phyloP scores from a whole-genome alignment of 2,329 filamentous ascomycete species.

The Aplosporella prunicola region DNA sequence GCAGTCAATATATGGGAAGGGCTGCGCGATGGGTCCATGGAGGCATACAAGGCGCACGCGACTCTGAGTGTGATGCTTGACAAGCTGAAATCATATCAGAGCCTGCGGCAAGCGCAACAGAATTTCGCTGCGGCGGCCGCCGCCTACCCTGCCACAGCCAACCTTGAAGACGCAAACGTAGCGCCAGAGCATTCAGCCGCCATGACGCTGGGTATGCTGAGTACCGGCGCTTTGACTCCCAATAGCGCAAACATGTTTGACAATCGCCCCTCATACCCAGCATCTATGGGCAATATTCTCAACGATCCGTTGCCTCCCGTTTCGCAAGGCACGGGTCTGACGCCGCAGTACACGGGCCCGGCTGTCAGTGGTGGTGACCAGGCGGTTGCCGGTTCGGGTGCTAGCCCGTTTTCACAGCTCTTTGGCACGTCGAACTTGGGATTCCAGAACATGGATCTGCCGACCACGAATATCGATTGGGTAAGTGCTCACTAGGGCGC shows the following conservation, averaged over 20 bases:
- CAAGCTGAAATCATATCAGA: slow-evolving; percentile 54
- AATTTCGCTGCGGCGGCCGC: slow-evolving; percentile 23
- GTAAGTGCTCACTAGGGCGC: slow-evolving; percentile 35
- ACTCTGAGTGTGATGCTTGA: slow-evolving; percentile 76
- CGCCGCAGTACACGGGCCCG: slow-evolving; percentile 23
- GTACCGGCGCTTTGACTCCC: slow-evolving; percentile 50
- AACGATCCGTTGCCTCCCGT: slow-evolving; percentile 22
- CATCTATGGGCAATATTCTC: slow-evolving; percentile 28
- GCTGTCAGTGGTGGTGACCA: slow-evolving; percentile 22
- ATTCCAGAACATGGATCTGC: slow-evolving; percentile 46
- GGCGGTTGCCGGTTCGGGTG: slow-evolving; percentile 31
- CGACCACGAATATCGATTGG: slow-evolving; percentile 50
- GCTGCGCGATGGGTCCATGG: slow-evolving; percentile 68
- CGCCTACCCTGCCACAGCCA: slow-evolving; percentile 18
- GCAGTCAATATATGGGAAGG: slow-evolving; percentile 73
- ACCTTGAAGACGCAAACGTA: slow-evolving; percentile 44
- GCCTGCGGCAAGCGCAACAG: slow-evolving; percentile 19
- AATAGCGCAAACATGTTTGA: slow-evolving; percentile 35
- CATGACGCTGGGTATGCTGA: slow-evolving; percentile 62
- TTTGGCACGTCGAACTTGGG: slow-evolving; percentile 38
- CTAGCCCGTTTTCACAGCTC: slow-evolving; percentile 46
- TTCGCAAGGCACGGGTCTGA: slow-evolving; percentile 22
- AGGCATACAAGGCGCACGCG: slow-evolving; percentile 77
- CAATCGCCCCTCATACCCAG: slow-evolving; percentile 24
- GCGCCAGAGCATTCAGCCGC: slow-evolving; percentile 54